Base-by-base conservation (phyloP, 805 yeast genomes). In the Wilhelminamyces savonicus region DNA sequence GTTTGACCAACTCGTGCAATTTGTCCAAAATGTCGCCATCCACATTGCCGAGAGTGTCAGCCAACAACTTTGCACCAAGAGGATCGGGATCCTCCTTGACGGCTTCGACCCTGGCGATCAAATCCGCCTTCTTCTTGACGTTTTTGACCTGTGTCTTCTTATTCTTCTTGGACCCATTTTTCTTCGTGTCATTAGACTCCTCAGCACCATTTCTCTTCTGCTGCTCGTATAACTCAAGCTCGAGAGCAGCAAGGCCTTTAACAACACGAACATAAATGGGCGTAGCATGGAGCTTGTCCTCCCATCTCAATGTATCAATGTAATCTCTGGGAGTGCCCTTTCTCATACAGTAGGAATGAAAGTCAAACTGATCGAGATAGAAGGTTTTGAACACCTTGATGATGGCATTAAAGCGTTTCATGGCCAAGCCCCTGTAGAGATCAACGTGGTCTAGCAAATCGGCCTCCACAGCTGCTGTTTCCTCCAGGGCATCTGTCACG, bases 321-420 rank as follows among this genome's bases (percentile, higher is more conserved):
- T 90, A 92, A 7, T 90, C 79, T 40, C 94, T 72, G 16, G 90
- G 79, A 5, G 97, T 85, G 14, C 97, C 97, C 44, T 82, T 77
- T 57, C 96, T 75, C 69, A 84, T 74, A 51, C 94, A 82, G 54
- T 85, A 92, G 26, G 83, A 79, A 53, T 92, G 97, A 78, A 90
- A 92, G 54, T 92, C 99, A 40, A 82, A 70, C 61, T 92, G 97
- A 50, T 92, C 98, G 38, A 74, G 74, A 48, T 66, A 73, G 57
- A 77, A 87, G 30, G 76, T 82, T 25, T 75, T 69, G 56, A 77
- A 87, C 18, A 82, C 72, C 36, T 76, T 75, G 28, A 76, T 62
- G 26, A 87, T 68, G 2, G 85, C 78, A 24, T 62, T 54, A 50
- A 71, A 84, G 46, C 97, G 72, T 57, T 92, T 92, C 39, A 87